A percentile compares a stretch with the other conserved stretches of the same genome.
Evolutionary conservation across 441 rosid species (phyloP).

Genomic region (Mallotus japonicus): DNA sequence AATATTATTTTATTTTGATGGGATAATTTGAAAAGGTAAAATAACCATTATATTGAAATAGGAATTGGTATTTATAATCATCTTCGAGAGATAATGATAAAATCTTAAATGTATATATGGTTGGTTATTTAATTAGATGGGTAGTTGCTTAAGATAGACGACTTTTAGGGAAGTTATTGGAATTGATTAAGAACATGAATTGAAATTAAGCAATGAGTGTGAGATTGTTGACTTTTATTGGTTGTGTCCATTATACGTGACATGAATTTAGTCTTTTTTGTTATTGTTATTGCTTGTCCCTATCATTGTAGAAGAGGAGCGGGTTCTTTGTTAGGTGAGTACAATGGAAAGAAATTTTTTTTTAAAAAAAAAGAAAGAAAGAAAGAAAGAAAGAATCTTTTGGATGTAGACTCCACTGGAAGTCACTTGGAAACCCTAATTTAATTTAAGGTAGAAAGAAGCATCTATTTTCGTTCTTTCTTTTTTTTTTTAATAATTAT

Average conservation of each 20-base stretch:
- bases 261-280: constrained; percentile 22
- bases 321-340: constrained; percentile 52
- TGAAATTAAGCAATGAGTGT: constrained; percentile 16
- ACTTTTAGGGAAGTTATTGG: constrained; percentile 14
- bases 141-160: constrained; percentile 32
- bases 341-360: not conserved
- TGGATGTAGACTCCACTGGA: constrained; percentile 21
- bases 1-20: not conserved
- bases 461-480: not conserved
- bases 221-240: constrained; percentile 44
- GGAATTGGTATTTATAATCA: not conserved
- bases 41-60: not conserved
- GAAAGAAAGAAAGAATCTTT: constrained; percentile 21
- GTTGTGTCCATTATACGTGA: constrained; percentile 31
- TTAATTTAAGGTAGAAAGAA: not conserved
- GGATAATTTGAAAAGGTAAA: not conserved
- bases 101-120: not conserved
- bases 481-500: no score
- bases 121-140: constrained; percentile 1
- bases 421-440: constrained; percentile 12
- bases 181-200: not conserved
- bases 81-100: not conserved
- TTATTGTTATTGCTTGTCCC: constrained; percentile 24
- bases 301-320: constrained; percentile 30
- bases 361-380: not conserved